Base-by-base conservation (phyloP, 805 yeast species). In the Huiozyma naganishii region DNA sequence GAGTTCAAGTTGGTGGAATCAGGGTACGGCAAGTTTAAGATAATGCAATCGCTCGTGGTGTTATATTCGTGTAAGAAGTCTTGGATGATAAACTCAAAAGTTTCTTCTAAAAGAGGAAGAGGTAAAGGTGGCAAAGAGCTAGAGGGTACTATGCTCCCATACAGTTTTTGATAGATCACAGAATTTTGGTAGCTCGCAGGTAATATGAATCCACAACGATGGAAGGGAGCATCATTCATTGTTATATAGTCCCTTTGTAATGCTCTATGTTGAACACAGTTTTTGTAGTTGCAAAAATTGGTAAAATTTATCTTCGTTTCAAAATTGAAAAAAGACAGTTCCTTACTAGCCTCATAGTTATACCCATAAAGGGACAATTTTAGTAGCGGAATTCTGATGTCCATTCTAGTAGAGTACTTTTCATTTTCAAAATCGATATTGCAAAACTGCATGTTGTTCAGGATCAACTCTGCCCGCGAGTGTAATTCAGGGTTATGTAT, bases 151-250 rank as follows among this genome's bases (percentile, higher is more conserved):
- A 83, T 72, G 6, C 74, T 64, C 0, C 80, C 79, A 48, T 62
- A 71, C 0, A 70, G 67, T 5, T 68, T 67, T n/a, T 68, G 61
- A 50, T 80, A 84, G 0, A 49, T 36, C 17, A 52, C 52, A 0
- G 64, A 59, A 40, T 71, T 73, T 43, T 80, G 72, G 10, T 65
- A 63, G 10, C 70, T 69, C 6, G 69, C 71, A 3, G 74, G 72
- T 7, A 90, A 58, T 29, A 90, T 60, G 57, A 87, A 89, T 0
- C 92, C 80, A 17, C 79, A 68, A 44, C 98, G 65, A 51, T 86
- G 92, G 48, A 77, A 87, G 0, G 95, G 87, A 0, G 84, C 83
- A 67, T 92, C 98, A 52, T 86, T 83, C 6, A 67, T 50, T 13
- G 74, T 64, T 1, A 89, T 62, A 59, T 84, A 95, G 2, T 68